Evolutionary conservation across 225 moss, liverwort and hornwort genomes (phyloP).

Genomic region (Sphagnum contortum): DNA sequence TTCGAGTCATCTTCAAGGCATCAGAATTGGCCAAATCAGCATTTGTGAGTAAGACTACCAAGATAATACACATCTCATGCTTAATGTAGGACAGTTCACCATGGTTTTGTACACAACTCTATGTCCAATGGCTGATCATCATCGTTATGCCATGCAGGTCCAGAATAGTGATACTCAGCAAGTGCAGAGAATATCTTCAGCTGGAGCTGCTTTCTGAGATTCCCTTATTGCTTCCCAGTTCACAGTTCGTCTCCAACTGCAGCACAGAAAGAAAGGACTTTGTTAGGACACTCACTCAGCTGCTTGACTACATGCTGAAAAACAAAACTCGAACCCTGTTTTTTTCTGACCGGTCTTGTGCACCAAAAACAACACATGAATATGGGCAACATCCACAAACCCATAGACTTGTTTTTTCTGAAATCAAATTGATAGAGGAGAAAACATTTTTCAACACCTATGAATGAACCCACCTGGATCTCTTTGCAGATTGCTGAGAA

Average conservation of each 20-base stretch:
- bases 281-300: too few species aligned
- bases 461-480: conserved; percentile 77
- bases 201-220: conserved; percentile 96
- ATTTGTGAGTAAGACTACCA: conserved; percentile 96
- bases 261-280: conserved; percentile 9
- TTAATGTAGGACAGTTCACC: conserved; percentile 93
- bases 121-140: conserved; percentile 97
- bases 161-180: conserved; percentile 92
- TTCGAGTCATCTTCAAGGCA: conserved; percentile 97
- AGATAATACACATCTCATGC: conserved; percentile 95
- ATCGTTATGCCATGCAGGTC: conserved; percentile 93
- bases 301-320: too few species aligned
- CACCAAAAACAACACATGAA: too few species aligned
- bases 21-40: conserved; percentile 97
- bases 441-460: too few species aligned
- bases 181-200: conserved; percentile 94
- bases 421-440: too few species aligned
- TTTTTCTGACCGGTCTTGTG: too few species aligned
- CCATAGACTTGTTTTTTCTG: too few species aligned
- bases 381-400: too few species aligned
- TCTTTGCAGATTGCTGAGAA: conserved; percentile 88
- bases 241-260: conserved; percentile 94
- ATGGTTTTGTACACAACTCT: conserved; percentile 84
- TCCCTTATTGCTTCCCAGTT: conserved; percentile 91
- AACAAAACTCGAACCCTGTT: too few species aligned